Evolutionary conservation across 768 basidiomycete species (phyloP), one percentile per base, ranked within the genome.

Genomic region (Podaxis sp.): DNA sequence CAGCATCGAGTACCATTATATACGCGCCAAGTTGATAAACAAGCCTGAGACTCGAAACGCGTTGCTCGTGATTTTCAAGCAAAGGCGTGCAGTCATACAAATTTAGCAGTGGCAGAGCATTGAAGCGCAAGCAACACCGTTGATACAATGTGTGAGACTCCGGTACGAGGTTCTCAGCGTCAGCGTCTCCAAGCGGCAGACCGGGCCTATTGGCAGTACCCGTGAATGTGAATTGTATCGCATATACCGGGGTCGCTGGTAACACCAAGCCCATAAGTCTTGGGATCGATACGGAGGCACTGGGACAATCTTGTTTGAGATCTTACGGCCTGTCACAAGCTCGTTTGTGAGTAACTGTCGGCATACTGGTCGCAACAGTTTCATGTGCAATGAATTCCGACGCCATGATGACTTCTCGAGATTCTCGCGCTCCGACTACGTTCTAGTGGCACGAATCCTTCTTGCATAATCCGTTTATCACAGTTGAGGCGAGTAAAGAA

Each of bases 161-260:
- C 56, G 56, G 56, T 15, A 9, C 19, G 26, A 28, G 22, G 19
- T 57, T 57, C 39, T 46, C 24, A 57, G 56, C 56, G 39, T n/a
- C 44, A 36, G 56, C 24, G 38, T 22, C 22, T 46, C 56, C 17
- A 22, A 42, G 40, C 17, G 12, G 42, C 12, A 36, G 13, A 22
- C 15, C 42, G 38, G 40, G n/a, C 33, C 8, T 33, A 33, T 33
- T 33, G 33, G 33, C 8, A 33, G 33, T 33, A 33, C 33, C 33
- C 9, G 13, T n/a, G 33, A 42, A 42, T 57, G 4, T 26, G 24
- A 57, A 44, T 57, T 42, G 28, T 5, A 33, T 46, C 3, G 42
- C 24, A 28, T 12, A 15, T 15, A 12, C 12, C 12, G 24, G 17
- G 15, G n/a, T 17, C 4, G 15, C 42, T 15, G n/a, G 44, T n/a